Conservation (phyloP, 2,329 filamentous ascomycete genomes). For the Fusarium incarnatum region DNA sequence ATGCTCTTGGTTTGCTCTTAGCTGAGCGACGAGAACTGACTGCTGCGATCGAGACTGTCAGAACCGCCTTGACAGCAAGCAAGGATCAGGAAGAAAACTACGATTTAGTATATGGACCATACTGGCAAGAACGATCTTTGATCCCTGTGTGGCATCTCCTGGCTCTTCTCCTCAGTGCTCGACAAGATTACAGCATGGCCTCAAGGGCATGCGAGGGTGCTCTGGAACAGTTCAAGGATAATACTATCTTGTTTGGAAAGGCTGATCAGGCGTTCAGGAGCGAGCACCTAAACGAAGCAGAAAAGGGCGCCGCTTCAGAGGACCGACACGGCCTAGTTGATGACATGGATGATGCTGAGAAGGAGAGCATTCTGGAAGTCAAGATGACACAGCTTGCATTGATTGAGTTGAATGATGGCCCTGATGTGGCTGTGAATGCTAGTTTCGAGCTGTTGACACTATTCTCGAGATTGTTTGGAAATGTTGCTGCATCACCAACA, state of each 20-base stretch:
- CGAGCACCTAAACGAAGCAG: slow-evolving; percentile 73
- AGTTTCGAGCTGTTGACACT: slow-evolving; percentile 86
- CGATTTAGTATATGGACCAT: slow-evolving; percentile 59
- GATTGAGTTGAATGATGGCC: slow-evolving; percentile 84
- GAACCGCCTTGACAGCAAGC: slow-evolving; percentile 75
- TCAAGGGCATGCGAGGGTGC: slow-evolving; percentile 87
- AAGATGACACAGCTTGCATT: slow-evolving; percentile 95
- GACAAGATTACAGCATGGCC: slow-evolving; percentile 85
- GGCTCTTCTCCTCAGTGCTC: slow-evolving; percentile 84
- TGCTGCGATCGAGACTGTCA: slow-evolving; percentile 84
- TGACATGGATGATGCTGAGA: slow-evolving; percentile 85
- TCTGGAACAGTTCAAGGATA: slow-evolving; percentile 87
- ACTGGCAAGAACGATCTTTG: slow-evolving; percentile 72
- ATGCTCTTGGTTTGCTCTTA: slow-evolving; percentile 84
- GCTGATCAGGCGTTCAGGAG: slow-evolving; percentile 68
- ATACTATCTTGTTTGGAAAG: slow-evolving; percentile 75
- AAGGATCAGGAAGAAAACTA: slow-evolving; percentile 60
- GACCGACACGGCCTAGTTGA: slow-evolving; percentile 70
- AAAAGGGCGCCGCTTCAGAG: slow-evolving; percentile 44
- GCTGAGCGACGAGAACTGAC: slow-evolving; percentile 87
- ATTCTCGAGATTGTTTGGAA: slow-evolving; percentile 83
- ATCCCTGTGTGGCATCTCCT: slow-evolving; percentile 94
- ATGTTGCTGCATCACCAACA: slow-evolving; percentile 59
- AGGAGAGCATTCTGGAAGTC: slow-evolving; percentile 88
- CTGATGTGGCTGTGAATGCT: slow-evolving; percentile 86